Evolutionary conservation across 176 grass and related monocot genomes (phyloP), one percentile per base, ranked within the genome.

Genomic region (Miscanthus lutarioriparius): DNA sequence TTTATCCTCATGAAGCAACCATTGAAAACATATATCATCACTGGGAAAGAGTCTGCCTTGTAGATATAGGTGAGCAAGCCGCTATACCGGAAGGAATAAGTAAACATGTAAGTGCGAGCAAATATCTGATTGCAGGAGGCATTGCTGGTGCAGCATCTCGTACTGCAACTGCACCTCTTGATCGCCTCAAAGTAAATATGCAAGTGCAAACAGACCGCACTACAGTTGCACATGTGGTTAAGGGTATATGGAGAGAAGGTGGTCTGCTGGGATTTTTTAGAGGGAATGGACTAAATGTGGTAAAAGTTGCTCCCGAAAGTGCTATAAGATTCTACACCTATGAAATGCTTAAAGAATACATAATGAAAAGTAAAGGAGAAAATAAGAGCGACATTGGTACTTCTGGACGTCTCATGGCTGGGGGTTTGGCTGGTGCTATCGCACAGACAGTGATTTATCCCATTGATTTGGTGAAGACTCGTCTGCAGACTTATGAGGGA

Each of bases 1-100:
- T 97, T 75, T 97, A 94, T 44, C 94, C 94, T 61, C 91, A 94
- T 84, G 94, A 97, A 86, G 91, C 87, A 75, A 97, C 94, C 35
- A 89, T 97, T 2, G 91, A 97, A 59, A 94, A 97, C 82, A 97
- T 97, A 22, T 97, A 97, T 65, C 88, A 92, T 86, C 91, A 97
- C 41, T 97, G 91, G 94, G 94, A 97, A 84, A 91, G 91, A 88
- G 80, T 97, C 37, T 97, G 94, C 49, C 87, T 91, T 70, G 89
- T 97, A 41, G 89, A 97, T 88, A 97, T 97, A 36, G 94, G 94
- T 10, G 91, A 97, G 64, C 94, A 92, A 82, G 91, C 91, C 22
- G 94, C 70, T 70, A 97, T 92, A 78, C 91, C 94, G 22, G 89
- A 92, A 92, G 87, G 89, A 25, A 97, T 94, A 77, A 94, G 85